Percentiles rank a stretch among this genome's conserved stretches.
These are phyloP conservation scores for Penicillium paneum DNA, from an alignment of 2,329 filamentous ascomycete genomes.

Conservation along the genomic window DNA sequence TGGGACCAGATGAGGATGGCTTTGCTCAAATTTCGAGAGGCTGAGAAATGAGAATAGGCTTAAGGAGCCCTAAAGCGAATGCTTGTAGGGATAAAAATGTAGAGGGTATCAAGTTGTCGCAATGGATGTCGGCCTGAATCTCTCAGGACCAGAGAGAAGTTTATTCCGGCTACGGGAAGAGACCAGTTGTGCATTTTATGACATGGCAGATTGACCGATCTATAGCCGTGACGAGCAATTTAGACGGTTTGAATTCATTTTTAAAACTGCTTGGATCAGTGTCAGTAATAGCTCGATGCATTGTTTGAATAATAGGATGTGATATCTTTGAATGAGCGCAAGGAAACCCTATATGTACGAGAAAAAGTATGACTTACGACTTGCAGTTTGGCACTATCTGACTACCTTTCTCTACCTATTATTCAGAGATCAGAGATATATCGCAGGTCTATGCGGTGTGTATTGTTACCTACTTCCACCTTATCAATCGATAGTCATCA, in stretches of 20 bases:
- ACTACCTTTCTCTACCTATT: no score
- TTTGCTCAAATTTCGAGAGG: background rate
- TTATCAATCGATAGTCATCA: no score
- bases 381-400: no score
- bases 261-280: background rate
- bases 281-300: no score
- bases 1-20: background rate
- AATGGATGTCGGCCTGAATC: constrained; percentile 5
- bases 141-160: constrained; percentile 21
- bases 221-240: background rate
- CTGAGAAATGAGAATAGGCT: background rate
- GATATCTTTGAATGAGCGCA: no score
- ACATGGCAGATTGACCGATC: background rate
- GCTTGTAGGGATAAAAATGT: background rate
- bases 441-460: no score
- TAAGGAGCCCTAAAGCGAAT: background rate
- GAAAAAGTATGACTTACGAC: no score
- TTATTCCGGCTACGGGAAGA: constrained; percentile 28
- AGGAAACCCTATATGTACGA: no score
- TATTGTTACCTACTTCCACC: no score
- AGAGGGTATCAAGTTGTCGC: constrained; percentile 19
- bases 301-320: no score
- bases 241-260: background rate
- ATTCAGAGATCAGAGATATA: no score
- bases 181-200: constrained; percentile 18